These are phyloP conservation scores for Stipa capillata DNA, from an alignment of 176 grass and related monocot species.

Conservation along the genomic window DNA sequence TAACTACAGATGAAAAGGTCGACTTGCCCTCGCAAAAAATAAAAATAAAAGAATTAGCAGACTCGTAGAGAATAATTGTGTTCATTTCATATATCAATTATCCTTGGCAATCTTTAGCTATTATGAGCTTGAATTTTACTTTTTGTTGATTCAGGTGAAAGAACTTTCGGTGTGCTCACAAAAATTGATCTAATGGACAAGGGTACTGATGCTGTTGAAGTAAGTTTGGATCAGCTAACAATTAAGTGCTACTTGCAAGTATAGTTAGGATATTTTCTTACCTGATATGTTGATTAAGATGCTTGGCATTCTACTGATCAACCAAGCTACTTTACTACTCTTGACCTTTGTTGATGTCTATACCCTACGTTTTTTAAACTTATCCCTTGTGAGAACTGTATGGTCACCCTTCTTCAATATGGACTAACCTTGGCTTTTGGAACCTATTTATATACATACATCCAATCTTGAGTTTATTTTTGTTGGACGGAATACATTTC, in stretches of 20 bases:
- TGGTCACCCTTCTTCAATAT: not conserved
- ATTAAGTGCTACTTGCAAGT: not conserved
- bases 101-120: not conserved
- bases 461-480: not conserved
- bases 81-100: not conserved
- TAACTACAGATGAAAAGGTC: not conserved
- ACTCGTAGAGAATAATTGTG: not conserved
- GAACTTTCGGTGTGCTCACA: conserved; percentile 95
- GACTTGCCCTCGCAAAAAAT: too few relatives aligned
- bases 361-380: too few relatives aligned
- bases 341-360: not conserved
- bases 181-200: conserved; percentile 99
- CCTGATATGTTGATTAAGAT: not conserved
- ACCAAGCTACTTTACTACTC: not conserved
- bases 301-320: not conserved
- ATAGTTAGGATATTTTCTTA: not conserved
- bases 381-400: not conserved
- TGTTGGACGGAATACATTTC: not conserved
- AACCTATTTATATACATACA: not conserved
- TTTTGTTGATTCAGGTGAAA: conserved; percentile 63
- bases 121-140: not conserved
- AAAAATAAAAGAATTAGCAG: too few relatives aligned
- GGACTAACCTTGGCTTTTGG: not conserved
- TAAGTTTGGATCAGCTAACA: conserved; percentile 42
- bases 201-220: conserved; percentile 98